phyloP scores from a whole-genome alignment of 257 asterid species.

The Paulownia fortunei region DNA sequence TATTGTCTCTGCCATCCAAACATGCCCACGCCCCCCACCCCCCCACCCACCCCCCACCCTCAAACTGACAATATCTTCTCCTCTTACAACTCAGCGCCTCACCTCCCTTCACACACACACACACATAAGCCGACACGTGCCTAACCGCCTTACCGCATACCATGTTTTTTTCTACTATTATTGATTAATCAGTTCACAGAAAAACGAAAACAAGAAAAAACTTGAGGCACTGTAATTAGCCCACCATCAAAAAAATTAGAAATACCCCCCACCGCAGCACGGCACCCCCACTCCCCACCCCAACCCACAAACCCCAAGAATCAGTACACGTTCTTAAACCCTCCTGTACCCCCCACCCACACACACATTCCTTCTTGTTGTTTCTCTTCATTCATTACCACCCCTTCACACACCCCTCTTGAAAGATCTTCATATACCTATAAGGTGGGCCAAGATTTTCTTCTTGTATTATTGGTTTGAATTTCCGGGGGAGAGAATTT shows the following conservation, averaged over 20 bases:
- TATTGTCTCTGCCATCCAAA: no score
- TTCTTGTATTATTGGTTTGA: not conserved
- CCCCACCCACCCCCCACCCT: no score
- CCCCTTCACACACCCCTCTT: not conserved
- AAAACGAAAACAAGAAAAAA: not conserved
- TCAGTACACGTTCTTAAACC: no score
- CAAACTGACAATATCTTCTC: no score
- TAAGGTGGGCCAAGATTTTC: not conserved
- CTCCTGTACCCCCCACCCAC: no score
- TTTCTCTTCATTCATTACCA: not conserved
- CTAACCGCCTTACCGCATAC: conserved; percentile 20
- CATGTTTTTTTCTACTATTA: not conserved
- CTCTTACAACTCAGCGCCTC: no score
- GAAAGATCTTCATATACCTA: not conserved
- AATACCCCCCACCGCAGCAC: no score
- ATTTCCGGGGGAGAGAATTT: not conserved
- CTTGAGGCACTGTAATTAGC: no score
- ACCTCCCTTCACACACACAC: not conserved
- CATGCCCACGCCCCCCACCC: no score
- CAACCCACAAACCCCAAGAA: no score
- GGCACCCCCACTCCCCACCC: no score
- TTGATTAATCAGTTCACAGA: not conserved
- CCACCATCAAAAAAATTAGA: no score
- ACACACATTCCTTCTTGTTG: not conserved
- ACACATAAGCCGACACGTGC: conserved; percentile 7